Evolutionary conservation across 176 grass and related monocot species (phyloP), one percentile per base, ranked within the genome.

Genomic region (Urochloa ruziziensis): DNA sequence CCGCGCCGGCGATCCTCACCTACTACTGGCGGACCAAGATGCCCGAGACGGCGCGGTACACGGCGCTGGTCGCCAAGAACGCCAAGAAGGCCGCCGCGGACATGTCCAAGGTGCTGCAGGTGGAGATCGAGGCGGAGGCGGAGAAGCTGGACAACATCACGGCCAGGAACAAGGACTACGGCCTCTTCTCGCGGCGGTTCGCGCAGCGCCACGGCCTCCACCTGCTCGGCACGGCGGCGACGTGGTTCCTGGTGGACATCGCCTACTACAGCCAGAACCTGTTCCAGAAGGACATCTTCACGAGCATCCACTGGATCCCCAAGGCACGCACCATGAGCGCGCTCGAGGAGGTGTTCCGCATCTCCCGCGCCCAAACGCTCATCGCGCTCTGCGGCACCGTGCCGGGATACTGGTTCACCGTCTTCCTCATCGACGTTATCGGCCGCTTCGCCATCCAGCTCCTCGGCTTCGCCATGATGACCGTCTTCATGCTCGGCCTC

Each of bases 321-420:
- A 69, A 69, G 58, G 77, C 88, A 23, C 3, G 1, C 57, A 88
- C 85, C 16, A 91, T 94, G 91, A 94, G 85, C 82, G 89, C 86
- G 63, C 30, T 94, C 19, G 70, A 94, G 58, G 92, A 94, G 73
- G 80, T 85, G n/a, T 94, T 65, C 86, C 56, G 74, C 74, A 89
- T 93, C 42, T 59, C 90, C 12, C 83, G 77, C n/a, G 94, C 88
- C 3, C 94, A 96, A 74, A 89, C 94, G 14, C 64, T 89, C 62
- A 90, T 96, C 58, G 94, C 90, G 28, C 83, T 96, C 33, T 96
- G 91, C 18, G 91, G 94, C 73, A 93, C 94, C 21, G 76, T 96
- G 24, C 94, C 94, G 0, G 94, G 94, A 23, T 96, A 91, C 86
- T 96, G 88, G 94, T 96, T 96, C 88, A 96, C 94, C 62, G 91